A percentile compares a stretch with the other conserved stretches of the same genome.
Conservation (phyloP, 2,329 filamentous ascomycete species). For the Ceratocystis huliohia region DNA sequence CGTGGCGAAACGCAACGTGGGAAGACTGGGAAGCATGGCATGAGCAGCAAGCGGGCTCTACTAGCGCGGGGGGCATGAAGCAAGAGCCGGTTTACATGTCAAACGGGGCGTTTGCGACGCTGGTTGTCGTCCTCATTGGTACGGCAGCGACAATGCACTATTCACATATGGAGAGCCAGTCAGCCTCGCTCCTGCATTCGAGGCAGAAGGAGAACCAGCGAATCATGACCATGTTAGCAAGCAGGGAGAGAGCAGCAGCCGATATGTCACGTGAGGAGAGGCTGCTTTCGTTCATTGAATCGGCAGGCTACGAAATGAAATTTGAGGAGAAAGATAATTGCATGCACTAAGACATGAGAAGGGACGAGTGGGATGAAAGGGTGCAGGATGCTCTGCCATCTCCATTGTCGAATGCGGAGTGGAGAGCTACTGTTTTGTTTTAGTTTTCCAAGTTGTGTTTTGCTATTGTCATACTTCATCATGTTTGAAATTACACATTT, state of each 20-base stretch:
- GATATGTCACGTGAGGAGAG: conserved; percentile 22
- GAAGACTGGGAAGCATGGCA: conserved; percentile 91
- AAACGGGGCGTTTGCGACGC: conserved; percentile 60
- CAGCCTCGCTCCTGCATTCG: conserved; percentile 50
- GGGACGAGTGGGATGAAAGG: background rate
- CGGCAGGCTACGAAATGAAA: conserved; percentile 52
- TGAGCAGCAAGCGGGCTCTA: conserved; percentile 27
- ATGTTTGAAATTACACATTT: background rate
- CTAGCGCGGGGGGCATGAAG: conserved; percentile 23
- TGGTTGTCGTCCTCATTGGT: conserved; percentile 59
- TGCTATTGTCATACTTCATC: background rate
- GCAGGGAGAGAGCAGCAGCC: conserved; percentile 32
- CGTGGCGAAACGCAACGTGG: conserved; percentile 76
- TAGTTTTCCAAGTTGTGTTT: background rate
- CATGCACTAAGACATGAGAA: background rate
- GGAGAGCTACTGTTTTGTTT: background rate
- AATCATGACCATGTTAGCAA: conserved; percentile 39
- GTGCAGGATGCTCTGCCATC: background rate
- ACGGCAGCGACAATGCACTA: conserved; percentile 58
- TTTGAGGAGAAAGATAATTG: conserved; percentile 33
- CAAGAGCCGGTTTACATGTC: conserved; percentile 55
- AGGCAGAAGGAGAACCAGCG: conserved; percentile 53
- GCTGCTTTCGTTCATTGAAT: conserved; percentile 22
- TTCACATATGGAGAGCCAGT: conserved; percentile 51
- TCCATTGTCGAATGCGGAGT: background rate